Evolutionary conservation across 257 asterid genomes (phyloP), one percentile per base, ranked within the genome.

Genomic region (Handroanthus guayacan): DNA sequence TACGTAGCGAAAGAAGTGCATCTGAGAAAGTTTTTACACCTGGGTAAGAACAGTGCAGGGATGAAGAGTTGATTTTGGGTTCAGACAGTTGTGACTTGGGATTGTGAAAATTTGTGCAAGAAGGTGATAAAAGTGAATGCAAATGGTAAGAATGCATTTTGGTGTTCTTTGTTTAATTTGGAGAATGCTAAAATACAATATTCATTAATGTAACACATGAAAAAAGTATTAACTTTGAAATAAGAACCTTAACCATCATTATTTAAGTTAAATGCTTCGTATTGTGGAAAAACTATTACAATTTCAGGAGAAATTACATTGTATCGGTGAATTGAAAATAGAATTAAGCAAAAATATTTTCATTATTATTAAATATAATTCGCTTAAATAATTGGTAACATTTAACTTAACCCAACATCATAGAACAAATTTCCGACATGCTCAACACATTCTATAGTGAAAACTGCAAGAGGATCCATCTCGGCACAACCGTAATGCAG

Each of bases 1-100:
- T 61, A 12, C 86, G 83, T 31, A 84, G 75, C 16, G 86, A 78
- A 64, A 37, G 62, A 67, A 84, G 82, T 31, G 84, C 76, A n/a
- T 78, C 66, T 7, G 86, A 50, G 80, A 87, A 84, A 47, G 66
- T 50, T 64, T 69, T 51, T n/a, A 80, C 80, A 18, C 74, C 56
- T 44, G 66, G 77, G 18, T 14, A 37, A 68, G 77, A 63, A 45
- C 34, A 9, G 13, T 34, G 79, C 5, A 6, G 43, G 45, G 43
- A 44, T 39, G 69, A 54, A 62, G 25, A 78, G 52, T 10, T 60
- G 56, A 60, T 10, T 74, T 10, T 78, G 69, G 73, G 61, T 17
- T 67, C 38, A 50, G 1, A 7, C 43, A 11, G 8, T 9, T 25
- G 63, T 65, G 81, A 62, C 54, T 31, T 43, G 55, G 70, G 65